Conservation (phyloP, 495 filamentous ascomycete genomes). For the Thermochaetoides thermophila region DNA sequence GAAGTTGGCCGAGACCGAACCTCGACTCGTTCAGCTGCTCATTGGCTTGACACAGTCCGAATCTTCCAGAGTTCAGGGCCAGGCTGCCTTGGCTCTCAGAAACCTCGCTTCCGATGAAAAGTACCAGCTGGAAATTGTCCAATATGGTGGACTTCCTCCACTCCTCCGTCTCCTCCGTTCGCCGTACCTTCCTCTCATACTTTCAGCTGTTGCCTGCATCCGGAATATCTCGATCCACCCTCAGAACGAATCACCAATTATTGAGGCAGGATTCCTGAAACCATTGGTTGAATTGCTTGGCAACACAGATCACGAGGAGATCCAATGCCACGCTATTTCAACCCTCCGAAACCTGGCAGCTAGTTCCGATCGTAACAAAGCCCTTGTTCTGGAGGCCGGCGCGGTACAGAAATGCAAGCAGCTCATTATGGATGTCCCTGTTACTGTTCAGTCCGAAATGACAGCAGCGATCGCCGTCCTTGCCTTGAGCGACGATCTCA, state of each 20-base stretch:
- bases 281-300: constrained; percentile 87
- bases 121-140: constrained; percentile 95
- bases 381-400: constrained; percentile 86
- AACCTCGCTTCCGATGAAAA: constrained; percentile 97
- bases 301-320: constrained; percentile 94
- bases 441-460: constrained; percentile 97
- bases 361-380: constrained; percentile 93
- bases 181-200: constrained; percentile 84
- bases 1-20: constrained; percentile 75
- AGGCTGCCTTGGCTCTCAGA: constrained; percentile 83
- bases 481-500: constrained; percentile 88
- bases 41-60: constrained; percentile 95
- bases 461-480: constrained; percentile 97
- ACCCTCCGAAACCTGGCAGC: constrained; percentile 91
- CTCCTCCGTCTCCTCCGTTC: constrained; percentile 83
- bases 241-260: constrained; percentile 98
- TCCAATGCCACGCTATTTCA: constrained; percentile 96
- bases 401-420: constrained; percentile 98
- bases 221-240: constrained; percentile 98
- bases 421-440: constrained; percentile 79
- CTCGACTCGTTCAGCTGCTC: constrained; percentile 76
- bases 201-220: constrained; percentile 95
- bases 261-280: constrained; percentile 89
- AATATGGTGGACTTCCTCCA: constrained; percentile 66
- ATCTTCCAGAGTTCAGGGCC: constrained; percentile 95